Conservation (phyloP, 345 rosid species). For the Eutrema japonicum region DNA sequence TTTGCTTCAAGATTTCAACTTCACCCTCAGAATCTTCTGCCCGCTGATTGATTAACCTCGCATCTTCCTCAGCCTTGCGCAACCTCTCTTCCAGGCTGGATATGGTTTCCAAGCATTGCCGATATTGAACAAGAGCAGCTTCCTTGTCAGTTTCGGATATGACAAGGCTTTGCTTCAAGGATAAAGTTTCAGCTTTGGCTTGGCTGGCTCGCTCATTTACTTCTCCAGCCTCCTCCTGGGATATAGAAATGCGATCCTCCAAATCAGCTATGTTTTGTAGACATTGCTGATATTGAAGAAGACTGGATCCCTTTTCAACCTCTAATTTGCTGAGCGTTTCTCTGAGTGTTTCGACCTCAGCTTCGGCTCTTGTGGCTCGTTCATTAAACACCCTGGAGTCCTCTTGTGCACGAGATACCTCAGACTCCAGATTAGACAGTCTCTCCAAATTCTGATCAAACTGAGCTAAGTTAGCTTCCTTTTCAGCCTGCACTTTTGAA, state of each 20-base stretch:
- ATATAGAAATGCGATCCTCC: slow-evolving; percentile 57
- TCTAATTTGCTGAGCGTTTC: slow-evolving; percentile 64
- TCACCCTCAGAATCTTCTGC: slow-evolving; percentile 74
- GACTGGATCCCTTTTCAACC: slow-evolving; percentile 63
- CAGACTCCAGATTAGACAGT: slow-evolving; percentile 69
- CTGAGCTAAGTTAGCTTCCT: slow-evolving; percentile 73
- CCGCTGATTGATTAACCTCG: slow-evolving; percentile 51
- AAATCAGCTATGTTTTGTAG: slow-evolving; percentile 66
- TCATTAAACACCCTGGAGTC: slow-evolving; percentile 64
- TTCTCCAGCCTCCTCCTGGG: slow-evolving; percentile 66
- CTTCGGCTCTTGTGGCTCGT: slow-evolving; percentile 76
- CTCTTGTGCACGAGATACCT: slow-evolving; percentile 70
- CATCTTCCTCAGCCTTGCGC: slow-evolving; percentile 63
- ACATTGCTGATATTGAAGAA: slow-evolving; percentile 75
- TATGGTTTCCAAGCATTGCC: slow-evolving; percentile 61
- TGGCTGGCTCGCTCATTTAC: slow-evolving; percentile 60
- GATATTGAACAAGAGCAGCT: slow-evolving; percentile 58
- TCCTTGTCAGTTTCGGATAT: slow-evolving; percentile 72
- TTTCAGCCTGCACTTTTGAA: slow-evolving; percentile 85
- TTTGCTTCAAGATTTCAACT: slow-evolving; percentile 69
- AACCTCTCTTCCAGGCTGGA: slow-evolving; percentile 65
- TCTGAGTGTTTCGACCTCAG: slow-evolving; percentile 71
- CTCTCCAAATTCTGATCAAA: slow-evolving; percentile 77
- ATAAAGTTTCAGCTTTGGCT: slow-evolving; percentile 63
- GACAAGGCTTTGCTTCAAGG: slow-evolving; percentile 61